Percentiles rank a stretch among this genome's conserved stretches.
These are phyloP conservation scores for Fennellomyces sp. DNA, from an alignment of 371 early-diverging fungal species.

Conservation along the genomic window DNA sequence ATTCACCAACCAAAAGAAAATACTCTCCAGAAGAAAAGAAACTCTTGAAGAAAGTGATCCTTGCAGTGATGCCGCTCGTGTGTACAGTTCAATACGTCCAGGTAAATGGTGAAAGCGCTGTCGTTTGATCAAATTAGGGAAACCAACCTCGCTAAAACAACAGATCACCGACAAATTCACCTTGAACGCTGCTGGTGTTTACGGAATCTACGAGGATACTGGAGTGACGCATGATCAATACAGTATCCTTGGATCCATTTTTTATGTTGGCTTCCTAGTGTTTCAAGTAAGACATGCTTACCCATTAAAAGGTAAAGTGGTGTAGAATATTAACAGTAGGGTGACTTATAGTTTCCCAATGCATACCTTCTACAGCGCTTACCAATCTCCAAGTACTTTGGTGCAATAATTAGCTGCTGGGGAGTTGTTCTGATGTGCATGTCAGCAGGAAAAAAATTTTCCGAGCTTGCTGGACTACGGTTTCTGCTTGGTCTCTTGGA, in stretches of 20 bases:
- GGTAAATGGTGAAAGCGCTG: too few species aligned
- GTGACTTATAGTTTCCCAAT: conserved; percentile 16
- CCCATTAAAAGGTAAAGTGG: neutral
- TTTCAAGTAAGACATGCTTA: conserved; percentile 8
- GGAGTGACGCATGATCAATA: conserved; percentile 12
- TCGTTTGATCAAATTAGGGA: too few species aligned
- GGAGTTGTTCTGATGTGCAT: conserved; percentile 29
- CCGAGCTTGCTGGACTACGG: conserved; percentile 30
- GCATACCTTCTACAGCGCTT: conserved; percentile 24
- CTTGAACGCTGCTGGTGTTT: conserved; percentile 16
- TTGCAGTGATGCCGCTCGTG: conserved; percentile 16
- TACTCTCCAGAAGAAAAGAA: conserved; percentile 16
- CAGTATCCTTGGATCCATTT: conserved; percentile 17
- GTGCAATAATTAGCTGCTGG: conserved; percentile 28
- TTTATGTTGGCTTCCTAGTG: conserved; percentile 21
- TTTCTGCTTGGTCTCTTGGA: conserved; percentile 37
- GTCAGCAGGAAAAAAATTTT: conserved; percentile 31
- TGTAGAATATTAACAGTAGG: too few species aligned
- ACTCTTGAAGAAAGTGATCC: conserved; percentile 19
- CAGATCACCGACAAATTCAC: conserved; percentile 32
- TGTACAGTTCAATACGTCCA: conserved; percentile 20
- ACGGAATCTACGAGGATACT: conserved; percentile 17
- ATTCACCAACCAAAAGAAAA: neutral
- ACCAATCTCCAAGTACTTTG: conserved; percentile 20
- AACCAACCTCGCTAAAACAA: neutral